These are phyloP conservation scores for Moesziomyces globuligerus DNA, from an alignment of 1,284 basidiomycete genomes.

Conservation along the genomic window DNA sequence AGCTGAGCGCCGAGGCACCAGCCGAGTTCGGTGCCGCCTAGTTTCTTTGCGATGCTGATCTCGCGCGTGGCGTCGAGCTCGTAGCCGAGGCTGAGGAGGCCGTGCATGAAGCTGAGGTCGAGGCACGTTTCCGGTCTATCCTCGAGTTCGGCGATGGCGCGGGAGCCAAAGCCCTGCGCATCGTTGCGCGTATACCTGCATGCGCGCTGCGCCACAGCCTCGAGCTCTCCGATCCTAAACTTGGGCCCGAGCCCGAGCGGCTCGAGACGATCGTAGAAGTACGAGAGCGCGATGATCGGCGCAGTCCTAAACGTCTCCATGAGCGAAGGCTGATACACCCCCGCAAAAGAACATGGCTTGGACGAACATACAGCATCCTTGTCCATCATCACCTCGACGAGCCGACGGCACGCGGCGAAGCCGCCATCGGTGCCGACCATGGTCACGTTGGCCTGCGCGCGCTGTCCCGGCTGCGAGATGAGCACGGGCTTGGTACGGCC, in stretches of 20 bases:
- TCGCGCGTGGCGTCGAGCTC: constrained; percentile 73
- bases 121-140: constrained; percentile 92
- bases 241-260: constrained; percentile 75
- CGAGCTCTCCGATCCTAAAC: constrained; percentile 57
- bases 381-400: constrained; percentile 91
- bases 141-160: constrained; percentile 79
- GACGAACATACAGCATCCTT: constrained; percentile 87
- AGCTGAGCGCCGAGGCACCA: constrained; percentile 84
- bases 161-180: constrained; percentile 57
- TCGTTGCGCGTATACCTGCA: constrained; percentile 44
- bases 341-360: constrained; percentile 93
- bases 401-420: constrained; percentile 84
- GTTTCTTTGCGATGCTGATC: constrained; percentile 75
- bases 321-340: constrained; percentile 96
- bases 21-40: constrained; percentile 90
- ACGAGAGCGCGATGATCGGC: constrained; percentile 73
- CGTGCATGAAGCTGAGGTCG: constrained; percentile 95
- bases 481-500: constrained; percentile 76
- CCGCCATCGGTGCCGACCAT: constrained; percentile 72
- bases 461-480: constrained; percentile 74
- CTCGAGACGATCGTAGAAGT: constrained; percentile 93
- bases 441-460: constrained; percentile 51
- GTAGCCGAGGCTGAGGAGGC: constrained; percentile 76
- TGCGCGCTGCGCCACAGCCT: constrained; percentile 54
- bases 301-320: constrained; percentile 79